Conservation (phyloP, 139 green algal genomes). For the Chlamydomonas sp. region DNA sequence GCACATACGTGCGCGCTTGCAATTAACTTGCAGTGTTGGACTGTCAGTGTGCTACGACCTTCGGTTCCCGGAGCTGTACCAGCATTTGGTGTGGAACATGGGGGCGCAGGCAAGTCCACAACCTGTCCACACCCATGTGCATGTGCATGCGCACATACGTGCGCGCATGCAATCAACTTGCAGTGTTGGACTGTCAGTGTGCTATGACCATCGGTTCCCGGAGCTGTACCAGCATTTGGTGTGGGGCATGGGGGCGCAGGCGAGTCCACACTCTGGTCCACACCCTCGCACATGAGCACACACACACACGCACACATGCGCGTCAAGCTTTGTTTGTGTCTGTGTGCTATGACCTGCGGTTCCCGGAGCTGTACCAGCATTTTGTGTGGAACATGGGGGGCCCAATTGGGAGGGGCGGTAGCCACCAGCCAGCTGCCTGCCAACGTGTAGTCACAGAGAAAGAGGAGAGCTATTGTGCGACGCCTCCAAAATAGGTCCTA, state of each 20-base stretch:
- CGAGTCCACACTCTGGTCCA: not conserved
- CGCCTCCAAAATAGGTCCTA: no score
- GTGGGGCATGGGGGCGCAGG: not conserved
- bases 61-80: conserved; percentile 90
- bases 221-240: not conserved
- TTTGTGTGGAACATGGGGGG: conserved; percentile 8
- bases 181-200: not conserved
- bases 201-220: not conserved
- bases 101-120: no score
- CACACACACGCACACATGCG: not conserved
- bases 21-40: conserved; percentile 63
- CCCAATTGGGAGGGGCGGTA: not conserved
- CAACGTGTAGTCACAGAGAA: not conserved
- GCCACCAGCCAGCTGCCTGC: not conserved
- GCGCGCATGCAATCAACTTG: no score
- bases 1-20: no score
- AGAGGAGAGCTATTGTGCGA: no score
- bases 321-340: not conserved
- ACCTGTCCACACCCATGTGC: no score
- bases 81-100: conserved; percentile 60
- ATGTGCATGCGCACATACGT: no score
- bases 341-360: conserved; percentile 11
- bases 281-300: not conserved
- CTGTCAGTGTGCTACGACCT: conserved; percentile 94
- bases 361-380: conserved; percentile 11